These are phyloP conservation scores for Lachancea meyersii DNA, from an alignment of 805 yeast genomes.

Conservation along the genomic window DNA sequence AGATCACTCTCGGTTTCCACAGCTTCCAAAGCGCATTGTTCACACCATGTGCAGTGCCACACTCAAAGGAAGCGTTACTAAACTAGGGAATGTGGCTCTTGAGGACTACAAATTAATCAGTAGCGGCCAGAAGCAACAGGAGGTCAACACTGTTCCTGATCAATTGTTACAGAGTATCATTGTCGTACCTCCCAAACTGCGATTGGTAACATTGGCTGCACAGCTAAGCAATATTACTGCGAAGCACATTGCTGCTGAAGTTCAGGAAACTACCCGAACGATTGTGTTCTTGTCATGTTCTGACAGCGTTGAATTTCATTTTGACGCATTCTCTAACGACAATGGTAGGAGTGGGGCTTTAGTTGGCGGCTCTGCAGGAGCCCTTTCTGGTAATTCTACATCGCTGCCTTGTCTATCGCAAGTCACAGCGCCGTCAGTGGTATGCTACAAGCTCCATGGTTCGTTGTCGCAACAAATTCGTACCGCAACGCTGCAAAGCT, in stretches of 20 bases:
- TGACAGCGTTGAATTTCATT: constrained; percentile 94
- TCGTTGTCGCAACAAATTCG: constrained; percentile 80
- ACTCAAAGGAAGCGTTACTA: constrained; percentile 69
- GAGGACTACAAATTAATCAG: constrained; percentile 67
- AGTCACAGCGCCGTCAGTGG: constrained; percentile 35
- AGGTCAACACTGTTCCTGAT: constrained; percentile 64
- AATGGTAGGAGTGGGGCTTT: constrained; percentile 41
- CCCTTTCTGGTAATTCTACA: constrained; percentile 24
- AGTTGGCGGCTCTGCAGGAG: constrained; percentile 33
- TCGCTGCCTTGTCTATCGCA: constrained; percentile 31
- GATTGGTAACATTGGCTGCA: constrained; percentile 77
- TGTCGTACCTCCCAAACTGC: constrained; percentile 87
- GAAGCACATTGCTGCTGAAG: constrained; percentile 18
- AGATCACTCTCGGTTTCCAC: constrained; percentile 39
- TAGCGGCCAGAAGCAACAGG: constrained; percentile 21
- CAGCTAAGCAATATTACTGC: constrained; percentile 46
- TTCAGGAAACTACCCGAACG: constrained; percentile 41
- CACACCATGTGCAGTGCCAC: constrained; percentile 94
- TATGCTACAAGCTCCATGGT: constrained; percentile 78
- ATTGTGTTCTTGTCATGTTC: constrained; percentile 90
- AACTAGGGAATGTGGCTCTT: constrained; percentile 73
- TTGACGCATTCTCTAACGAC: constrained; percentile 53
- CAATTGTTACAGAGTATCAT: constrained; percentile 75
- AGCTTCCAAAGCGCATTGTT: constrained; percentile 62
- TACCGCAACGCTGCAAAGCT: constrained; percentile 65